These are phyloP conservation scores for Monosporascus sp. DNA, from an alignment of 2,329 filamentous ascomycete species.

Conservation along the genomic window DNA sequence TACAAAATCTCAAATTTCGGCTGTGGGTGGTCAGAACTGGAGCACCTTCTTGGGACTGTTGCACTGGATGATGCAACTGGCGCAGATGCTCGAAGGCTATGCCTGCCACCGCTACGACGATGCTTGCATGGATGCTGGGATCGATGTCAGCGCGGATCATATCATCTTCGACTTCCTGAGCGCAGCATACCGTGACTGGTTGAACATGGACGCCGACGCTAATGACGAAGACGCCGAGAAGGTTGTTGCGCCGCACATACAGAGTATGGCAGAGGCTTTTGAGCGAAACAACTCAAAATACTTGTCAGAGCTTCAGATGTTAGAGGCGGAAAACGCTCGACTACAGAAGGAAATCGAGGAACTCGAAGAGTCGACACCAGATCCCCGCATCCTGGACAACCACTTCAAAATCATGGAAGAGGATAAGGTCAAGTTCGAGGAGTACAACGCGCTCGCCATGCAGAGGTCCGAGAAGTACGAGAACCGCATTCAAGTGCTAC, in stretches of 20 bases:
- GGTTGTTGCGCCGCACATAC: slow-evolving; percentile 75
- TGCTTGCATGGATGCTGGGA: slow-evolving; percentile 78
- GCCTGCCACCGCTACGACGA: slow-evolving; percentile 76
- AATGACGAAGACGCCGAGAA: slow-evolving; percentile 77
- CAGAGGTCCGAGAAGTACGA: slow-evolving; percentile 87
- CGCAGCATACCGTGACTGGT: slow-evolving; percentile 86
- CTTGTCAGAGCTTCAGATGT: slow-evolving; percentile 71
- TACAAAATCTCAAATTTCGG: slow-evolving; percentile 90
- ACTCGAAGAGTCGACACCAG: slow-evolving; percentile 78
- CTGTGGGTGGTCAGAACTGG: slow-evolving; percentile 96
- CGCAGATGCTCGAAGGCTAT: slow-evolving; percentile 88
- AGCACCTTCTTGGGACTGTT: slow-evolving; percentile 86
- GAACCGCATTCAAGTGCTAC: slow-evolving; percentile 71
- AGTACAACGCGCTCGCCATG: slow-evolving; percentile 82
- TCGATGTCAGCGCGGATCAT: slow-evolving; percentile 82
- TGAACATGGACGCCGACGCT: slow-evolving; percentile 85
- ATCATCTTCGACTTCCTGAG: slow-evolving; percentile 94
- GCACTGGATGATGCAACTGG: slow-evolving; percentile 99
- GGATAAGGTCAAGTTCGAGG: slow-evolving; percentile 90
- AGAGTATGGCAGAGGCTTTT: slow-evolving; percentile 83
- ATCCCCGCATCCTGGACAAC: slow-evolving; percentile 78
- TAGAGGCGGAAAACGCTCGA: slow-evolving; percentile 80
- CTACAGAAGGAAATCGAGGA: slow-evolving; percentile 84
- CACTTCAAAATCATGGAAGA: slow-evolving; percentile 92
- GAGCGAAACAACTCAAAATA: slow-evolving; percentile 81